Evolutionary conservation across 495 filamentous ascomycete species (phyloP).

Genomic region (Cryomyces minteri): DNA sequence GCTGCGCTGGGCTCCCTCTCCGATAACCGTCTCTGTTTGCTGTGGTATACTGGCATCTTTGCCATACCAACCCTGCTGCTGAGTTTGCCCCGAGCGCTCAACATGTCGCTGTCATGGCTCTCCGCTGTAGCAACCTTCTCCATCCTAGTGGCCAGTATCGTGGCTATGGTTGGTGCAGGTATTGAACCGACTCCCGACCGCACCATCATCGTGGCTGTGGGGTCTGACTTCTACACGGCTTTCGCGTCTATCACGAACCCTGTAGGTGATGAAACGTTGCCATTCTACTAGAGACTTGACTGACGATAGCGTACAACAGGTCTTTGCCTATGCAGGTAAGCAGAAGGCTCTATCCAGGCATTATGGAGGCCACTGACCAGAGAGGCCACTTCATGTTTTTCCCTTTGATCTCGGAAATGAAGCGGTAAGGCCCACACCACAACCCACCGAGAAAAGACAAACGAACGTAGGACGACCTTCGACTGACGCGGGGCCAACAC

Average conservation of each 20-base stretch:
- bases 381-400: constrained; percentile 32
- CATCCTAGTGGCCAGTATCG: constrained; percentile 21
- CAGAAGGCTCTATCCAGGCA: no score
- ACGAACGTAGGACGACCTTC: no score
- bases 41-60: constrained; percentile 26
- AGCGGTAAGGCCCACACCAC: constrained; percentile 5
- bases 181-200: constrained; percentile 13
- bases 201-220: constrained; percentile 5
- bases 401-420: constrained; percentile 39
- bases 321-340: no score
- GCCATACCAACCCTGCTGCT: constrained; percentile 21
- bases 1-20: constrained; percentile 19
- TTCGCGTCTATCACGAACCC: constrained; percentile 25
- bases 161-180: constrained; percentile 26
- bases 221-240: constrained; percentile 18
- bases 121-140: constrained; percentile 13
- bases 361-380: constrained; percentile 13
- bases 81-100: constrained; percentile 14
- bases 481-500: no score
- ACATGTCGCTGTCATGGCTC: constrained; percentile 11
- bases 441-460: no score
- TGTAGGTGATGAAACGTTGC: constrained; percentile 3
- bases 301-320: no score
- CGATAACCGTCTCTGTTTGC: constrained; percentile 20
- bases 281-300: no score